These are phyloP conservation scores for Hymenoscyphus salicellus DNA, from an alignment of 2,329 filamentous ascomycete genomes.

Conservation along the genomic window DNA sequence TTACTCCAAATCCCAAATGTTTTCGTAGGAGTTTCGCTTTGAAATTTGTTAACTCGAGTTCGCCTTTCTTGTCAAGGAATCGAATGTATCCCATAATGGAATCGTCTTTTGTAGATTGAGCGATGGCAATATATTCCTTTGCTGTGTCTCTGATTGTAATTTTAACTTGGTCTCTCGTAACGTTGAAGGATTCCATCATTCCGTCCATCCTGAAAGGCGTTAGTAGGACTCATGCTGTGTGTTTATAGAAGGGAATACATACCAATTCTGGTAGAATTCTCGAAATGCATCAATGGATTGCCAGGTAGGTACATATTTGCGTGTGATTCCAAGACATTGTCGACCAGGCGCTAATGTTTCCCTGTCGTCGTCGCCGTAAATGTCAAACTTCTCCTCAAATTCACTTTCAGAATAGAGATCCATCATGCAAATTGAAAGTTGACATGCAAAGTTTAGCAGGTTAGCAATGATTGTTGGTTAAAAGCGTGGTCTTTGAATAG, in stretches of 20 bases:
- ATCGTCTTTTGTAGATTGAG: not conserved
- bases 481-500: too few relatives aligned
- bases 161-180: constrained; percentile 8
- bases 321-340: constrained; percentile 12
- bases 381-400: constrained; percentile 21
- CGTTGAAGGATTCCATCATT: constrained; percentile 12
- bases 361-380: constrained; percentile 11
- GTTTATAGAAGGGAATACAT: not conserved
- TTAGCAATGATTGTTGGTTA: too few relatives aligned
- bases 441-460: too few relatives aligned
- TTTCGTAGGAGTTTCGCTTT: constrained; percentile 19
- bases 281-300: constrained; percentile 15
- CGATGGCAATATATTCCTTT: constrained; percentile 10
- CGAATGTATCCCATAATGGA: constrained; percentile 24
- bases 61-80: constrained; percentile 21
- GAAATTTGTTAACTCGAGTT: constrained; percentile 30
- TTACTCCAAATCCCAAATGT: constrained; percentile 18
- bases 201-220: constrained; percentile 16
- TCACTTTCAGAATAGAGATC: not conserved
- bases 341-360: constrained; percentile 2
- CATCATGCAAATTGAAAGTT: too few relatives aligned
- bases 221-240: not conserved
- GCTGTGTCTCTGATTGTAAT: constrained; percentile 6
- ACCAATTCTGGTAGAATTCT: constrained; percentile 27
- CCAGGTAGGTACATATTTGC: constrained; percentile 17